Base-by-base conservation (phyloP, 768 basidiomycete genomes). In the Hygrophorus russula region DNA sequence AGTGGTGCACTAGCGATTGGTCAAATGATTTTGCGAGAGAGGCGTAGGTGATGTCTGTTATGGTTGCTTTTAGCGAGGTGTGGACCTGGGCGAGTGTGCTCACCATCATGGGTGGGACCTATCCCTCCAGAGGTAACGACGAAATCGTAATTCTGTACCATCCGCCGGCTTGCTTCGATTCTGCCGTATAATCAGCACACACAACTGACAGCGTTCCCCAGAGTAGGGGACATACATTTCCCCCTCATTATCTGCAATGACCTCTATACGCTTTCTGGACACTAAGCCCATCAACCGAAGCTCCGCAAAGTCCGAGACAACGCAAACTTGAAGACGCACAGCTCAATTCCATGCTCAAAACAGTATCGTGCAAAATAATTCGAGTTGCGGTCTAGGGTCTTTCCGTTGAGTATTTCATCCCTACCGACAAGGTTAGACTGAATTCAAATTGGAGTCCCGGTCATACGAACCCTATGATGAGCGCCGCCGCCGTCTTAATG, bases 121-220 rank as follows among this genome's bases (percentile, higher is more conserved):
- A 96, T 90, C 0, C 93, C 92, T 1, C 93, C 92, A 10, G 79
- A 82, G 0, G 89, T 93, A 42, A 97, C 71, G 20, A 96, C 91
- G 52, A 92, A 80, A 59, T 96, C 93, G 58, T 91, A 93, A 36
- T 73, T 74, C 30, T 69, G 62, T 31, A 83, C 81, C 73, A 98
- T 78, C 14, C 90, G 70, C 47, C 76, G 68, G 29, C 86, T 88
- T 5, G 93, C 91, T 56, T 94, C 88, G 46, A 86, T 68, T 47
- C 89, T 92, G 36, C 41, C 28, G 27, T 37, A 8, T 36, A 41
- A 38, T 24, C 10, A 40, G 18, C 18, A 41, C 3, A 31, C 24
- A 20, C 35, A 52, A 29, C 4, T 28, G 19, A 39, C 9, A 18
- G 28, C 13, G 47, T 19, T 15, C 8, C 17, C 18, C 33, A 38